phyloP scores from a whole-genome alignment of 495 filamentous ascomycete genomes.

The Penicillium fimorum region DNA sequence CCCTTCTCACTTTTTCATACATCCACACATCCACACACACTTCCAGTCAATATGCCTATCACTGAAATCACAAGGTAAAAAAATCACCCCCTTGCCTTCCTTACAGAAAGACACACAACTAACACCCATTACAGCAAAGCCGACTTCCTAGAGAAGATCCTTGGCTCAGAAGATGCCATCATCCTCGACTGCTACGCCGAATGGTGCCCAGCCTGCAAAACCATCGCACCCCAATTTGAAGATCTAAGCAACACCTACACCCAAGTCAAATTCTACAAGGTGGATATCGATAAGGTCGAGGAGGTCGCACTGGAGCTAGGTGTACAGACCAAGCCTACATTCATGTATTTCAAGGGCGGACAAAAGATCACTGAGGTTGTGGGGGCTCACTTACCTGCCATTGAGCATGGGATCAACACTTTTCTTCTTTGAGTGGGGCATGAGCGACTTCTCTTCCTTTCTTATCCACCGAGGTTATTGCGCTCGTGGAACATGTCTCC shows the following conservation, averaged over 20 bases:
- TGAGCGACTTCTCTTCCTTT: background rate
- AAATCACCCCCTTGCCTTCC: background rate
- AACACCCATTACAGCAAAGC: conserved; percentile 11
- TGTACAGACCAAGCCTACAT: conserved; percentile 88
- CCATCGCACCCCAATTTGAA: conserved; percentile 69
- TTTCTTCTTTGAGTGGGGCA: background rate
- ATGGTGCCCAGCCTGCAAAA: conserved; percentile 92
- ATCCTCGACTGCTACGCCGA: conserved; percentile 80
- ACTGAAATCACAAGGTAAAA: conserved; percentile 7
- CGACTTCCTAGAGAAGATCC: conserved; percentile 31
- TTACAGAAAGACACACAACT: background rate
- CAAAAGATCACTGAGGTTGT: conserved; percentile 62
- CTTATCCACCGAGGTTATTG: background rate
- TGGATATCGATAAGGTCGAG: conserved; percentile 78
- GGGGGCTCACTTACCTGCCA: conserved; percentile 60
- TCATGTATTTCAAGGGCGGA: conserved; percentile 74
- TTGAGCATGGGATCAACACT: conserved; percentile 15
- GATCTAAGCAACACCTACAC: conserved; percentile 55
- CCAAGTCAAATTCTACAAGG: conserved; percentile 71
- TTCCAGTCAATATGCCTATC: conserved; percentile 4
- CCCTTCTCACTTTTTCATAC: background rate
- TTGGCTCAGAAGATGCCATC: conserved; percentile 44
- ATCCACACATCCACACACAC: background rate
- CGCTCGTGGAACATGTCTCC: background rate
- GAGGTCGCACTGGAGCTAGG: conserved; percentile 72